Conservation (phyloP, 768 basidiomycete species). For the Tricholoma sp. region DNA sequence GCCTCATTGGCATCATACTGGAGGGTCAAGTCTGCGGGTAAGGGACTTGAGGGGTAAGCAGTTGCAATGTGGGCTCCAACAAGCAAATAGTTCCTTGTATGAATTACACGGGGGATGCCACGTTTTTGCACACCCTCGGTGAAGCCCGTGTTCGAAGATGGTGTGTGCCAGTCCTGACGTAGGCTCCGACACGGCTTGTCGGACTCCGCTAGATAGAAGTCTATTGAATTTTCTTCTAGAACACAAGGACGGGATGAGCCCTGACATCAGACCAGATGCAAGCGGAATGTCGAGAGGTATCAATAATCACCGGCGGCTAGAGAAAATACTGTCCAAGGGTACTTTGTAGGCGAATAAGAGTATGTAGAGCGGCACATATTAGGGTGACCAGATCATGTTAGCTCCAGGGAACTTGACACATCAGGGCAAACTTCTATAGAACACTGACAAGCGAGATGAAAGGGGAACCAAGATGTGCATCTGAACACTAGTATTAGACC, state of each 20-base stretch:
- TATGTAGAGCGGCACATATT: not conserved
- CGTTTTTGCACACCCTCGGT: conserved; percentile 1
- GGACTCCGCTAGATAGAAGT: not conserved
- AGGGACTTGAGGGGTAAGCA: not conserved
- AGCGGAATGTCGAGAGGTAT: not conserved
- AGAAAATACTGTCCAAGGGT: not conserved
- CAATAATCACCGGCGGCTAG: not conserved
- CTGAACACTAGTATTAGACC: not conserved
- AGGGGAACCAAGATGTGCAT: not conserved
- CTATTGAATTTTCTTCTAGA: not conserved
- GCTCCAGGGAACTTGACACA: not conserved
- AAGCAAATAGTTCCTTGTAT: not conserved
- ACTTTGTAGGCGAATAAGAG: not conserved
- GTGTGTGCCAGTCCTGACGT: not conserved
- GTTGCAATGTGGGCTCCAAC: not conserved
- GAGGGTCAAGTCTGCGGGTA: not conserved
- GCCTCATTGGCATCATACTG: not conserved
- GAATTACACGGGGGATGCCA: not conserved
- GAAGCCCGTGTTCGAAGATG: not conserved
- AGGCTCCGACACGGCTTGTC: not conserved
- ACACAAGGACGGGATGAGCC: not conserved
- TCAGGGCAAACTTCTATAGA: not conserved
- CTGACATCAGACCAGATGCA: not conserved
- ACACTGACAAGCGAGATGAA: not conserved
- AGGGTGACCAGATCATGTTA: not conserved